A percentile compares a stretch with the other conserved stretches of the same genome.
These are phyloP conservation scores for Calonectria pseudoreteaudii DNA, from an alignment of 2,329 filamentous ascomycete genomes.

Conservation along the genomic window DNA sequence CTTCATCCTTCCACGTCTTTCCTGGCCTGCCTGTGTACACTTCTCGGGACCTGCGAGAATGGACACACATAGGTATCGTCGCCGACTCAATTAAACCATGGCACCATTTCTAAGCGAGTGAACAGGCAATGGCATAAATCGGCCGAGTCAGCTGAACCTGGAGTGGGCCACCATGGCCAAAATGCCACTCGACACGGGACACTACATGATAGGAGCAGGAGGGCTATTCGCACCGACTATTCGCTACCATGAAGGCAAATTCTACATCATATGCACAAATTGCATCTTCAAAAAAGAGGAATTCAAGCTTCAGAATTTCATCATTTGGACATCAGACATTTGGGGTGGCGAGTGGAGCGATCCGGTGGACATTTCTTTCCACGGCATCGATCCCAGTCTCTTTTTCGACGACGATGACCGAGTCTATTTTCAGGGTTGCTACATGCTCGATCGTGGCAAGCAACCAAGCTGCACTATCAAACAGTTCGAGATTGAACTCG, in stretches of 20 bases:
- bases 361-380: conserved; percentile 51
- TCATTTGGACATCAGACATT: conserved; percentile 37
- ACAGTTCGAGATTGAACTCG: conserved; percentile 37
- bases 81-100: too few relatives aligned
- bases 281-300: background rate
- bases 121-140: conserved; percentile 32
- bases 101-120: background rate
- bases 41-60: conserved; percentile 20
- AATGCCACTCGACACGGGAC: conserved; percentile 27
- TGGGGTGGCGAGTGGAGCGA: conserved; percentile 42
- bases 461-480: conserved; percentile 38
- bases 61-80: conserved; percentile 27
- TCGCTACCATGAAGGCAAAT: conserved; percentile 34
- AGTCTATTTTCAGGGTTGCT: conserved; percentile 45
- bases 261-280: conserved; percentile 45
- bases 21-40: conserved; percentile 31
- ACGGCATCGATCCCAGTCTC: conserved; percentile 58
- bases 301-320: conserved; percentile 36
- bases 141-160: conserved; percentile 24
- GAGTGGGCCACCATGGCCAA: conserved; percentile 10
- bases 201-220: conserved; percentile 25
- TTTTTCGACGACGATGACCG: conserved; percentile 52
- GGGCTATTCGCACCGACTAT: conserved; percentile 42
- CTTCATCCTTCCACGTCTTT: conserved; percentile 31
- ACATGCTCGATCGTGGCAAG: conserved; percentile 9